Evolutionary conservation across 2,329 filamentous ascomycete species (phyloP).

Genomic region (Fusarium domesticum): DNA sequence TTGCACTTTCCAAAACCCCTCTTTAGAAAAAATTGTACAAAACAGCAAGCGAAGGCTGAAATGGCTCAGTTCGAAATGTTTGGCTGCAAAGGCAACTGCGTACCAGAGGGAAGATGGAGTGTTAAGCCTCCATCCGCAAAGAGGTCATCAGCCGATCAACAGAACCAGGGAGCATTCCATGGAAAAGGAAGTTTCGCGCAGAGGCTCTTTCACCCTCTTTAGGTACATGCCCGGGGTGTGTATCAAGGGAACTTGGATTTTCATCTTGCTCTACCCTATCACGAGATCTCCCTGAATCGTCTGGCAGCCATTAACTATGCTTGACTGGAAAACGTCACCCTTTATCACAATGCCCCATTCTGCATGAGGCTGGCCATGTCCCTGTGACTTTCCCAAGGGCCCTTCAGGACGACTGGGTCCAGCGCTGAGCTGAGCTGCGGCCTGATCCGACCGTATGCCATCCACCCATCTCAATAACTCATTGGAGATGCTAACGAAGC

Average conservation of each 20-base stretch:
- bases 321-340: constrained; percentile 2
- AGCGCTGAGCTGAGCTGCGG: not conserved
- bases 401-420: not conserved
- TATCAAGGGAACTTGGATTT: not conserved
- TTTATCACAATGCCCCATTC: not conserved
- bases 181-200: no score
- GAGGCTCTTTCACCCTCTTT: no score
- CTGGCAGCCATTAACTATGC: constrained; percentile 4
- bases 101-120: no score
- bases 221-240: no score
- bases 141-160: no score
- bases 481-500: not conserved
- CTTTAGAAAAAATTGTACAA: no score
- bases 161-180: no score
- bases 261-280: not conserved
- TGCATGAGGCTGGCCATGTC: not conserved
- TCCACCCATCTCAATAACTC: constrained; percentile 1
- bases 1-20: no score
- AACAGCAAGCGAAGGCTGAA: no score
- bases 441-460: not conserved
- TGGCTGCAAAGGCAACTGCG: no score
- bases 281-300: constrained; percentile 2
- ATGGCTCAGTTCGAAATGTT: no score
- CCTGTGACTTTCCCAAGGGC: not conserved
- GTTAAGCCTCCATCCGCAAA: no score